Evolutionary conservation across 108 stramenopile species (phyloP).

Genomic region (Cyclotella kingstonii): DNA sequence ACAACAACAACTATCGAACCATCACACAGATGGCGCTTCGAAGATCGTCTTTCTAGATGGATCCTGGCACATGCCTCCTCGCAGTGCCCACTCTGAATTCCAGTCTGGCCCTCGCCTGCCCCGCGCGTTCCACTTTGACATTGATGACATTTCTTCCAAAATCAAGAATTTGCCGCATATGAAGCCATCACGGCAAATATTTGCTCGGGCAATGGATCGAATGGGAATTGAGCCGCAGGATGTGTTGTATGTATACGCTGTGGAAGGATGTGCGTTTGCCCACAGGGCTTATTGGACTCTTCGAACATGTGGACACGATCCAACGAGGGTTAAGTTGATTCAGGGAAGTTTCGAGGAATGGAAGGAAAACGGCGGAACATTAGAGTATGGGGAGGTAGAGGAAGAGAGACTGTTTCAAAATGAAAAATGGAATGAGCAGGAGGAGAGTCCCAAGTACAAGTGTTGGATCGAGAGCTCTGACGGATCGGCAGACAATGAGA

Average conservation of each 20-base stretch:
- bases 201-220: conserved; percentile 50
- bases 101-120: conserved; percentile 60
- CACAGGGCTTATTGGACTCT: conserved; percentile 72
- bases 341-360: conserved; percentile 70
- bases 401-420: conserved; percentile 33
- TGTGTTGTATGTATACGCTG: conserved; percentile 55
- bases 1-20: conserved; percentile 4
- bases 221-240: conserved; percentile 42
- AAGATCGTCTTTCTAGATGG: conserved; percentile 35
- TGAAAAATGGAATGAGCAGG: conserved; percentile 22
- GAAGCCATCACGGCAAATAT: conserved; percentile 32
- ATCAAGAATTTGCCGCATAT: conserved; percentile 42
- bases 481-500: neutral
- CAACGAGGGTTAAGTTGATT: conserved; percentile 43
- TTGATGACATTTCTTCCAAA: conserved; percentile 55
- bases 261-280: conserved; percentile 49
- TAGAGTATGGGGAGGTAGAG: conserved; percentile 35
- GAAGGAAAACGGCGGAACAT: conserved; percentile 47
- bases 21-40: neutral
- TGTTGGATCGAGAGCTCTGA: neutral
- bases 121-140: conserved; percentile 63
- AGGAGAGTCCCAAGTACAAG: conserved; percentile 16
- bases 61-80: conserved; percentile 44
- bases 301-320: conserved; percentile 40
- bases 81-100: conserved; percentile 28